phyloP scores from a whole-genome alignment of 2,329 filamentous ascomycete genomes.

The Colletotrichum graminicola region DNA sequence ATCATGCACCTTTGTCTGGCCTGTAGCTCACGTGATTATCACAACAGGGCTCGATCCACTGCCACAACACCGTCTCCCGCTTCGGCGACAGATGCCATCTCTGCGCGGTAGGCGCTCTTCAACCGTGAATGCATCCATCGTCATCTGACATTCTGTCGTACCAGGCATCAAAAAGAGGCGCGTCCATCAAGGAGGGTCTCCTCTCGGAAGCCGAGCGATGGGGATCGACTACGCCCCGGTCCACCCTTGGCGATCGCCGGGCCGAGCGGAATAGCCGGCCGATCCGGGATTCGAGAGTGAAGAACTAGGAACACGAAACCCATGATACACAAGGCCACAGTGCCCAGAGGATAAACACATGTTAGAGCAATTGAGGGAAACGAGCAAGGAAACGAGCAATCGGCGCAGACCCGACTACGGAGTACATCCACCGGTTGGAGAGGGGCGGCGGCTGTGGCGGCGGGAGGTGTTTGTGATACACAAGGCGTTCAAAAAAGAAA shows the following conservation, averaged over 20 bases:
- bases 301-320: constrained; percentile 22
- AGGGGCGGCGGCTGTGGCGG: not conserved
- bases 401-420: constrained; percentile 16
- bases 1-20: not conserved
- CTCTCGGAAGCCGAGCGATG: constrained; percentile 40
- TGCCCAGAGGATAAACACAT: not conserved
- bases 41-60: constrained; percentile 49
- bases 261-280: constrained; percentile 35
- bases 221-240: constrained; percentile 34
- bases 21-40: constrained; percentile 7
- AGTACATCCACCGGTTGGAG: constrained; percentile 5
- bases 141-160: not conserved
- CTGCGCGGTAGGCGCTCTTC: constrained; percentile 45
- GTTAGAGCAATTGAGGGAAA: constrained; percentile 10
- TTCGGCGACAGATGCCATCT: constrained; percentile 49
- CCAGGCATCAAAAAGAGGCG: constrained; percentile 40
- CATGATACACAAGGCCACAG: not conserved
- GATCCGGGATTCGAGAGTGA: constrained; percentile 36
- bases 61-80: constrained; percentile 48
- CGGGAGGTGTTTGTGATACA: constrained; percentile 1
- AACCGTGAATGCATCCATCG: not conserved
- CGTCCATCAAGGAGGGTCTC: constrained; percentile 40
- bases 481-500: constrained; percentile 35
- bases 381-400: constrained; percentile 31
- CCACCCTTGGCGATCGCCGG: constrained; percentile 38